Percentiles rank a stretch among this genome's conserved stretches.
Conservation (phyloP, 2,329 filamentous ascomycete species). For the Knufia fluminis region DNA sequence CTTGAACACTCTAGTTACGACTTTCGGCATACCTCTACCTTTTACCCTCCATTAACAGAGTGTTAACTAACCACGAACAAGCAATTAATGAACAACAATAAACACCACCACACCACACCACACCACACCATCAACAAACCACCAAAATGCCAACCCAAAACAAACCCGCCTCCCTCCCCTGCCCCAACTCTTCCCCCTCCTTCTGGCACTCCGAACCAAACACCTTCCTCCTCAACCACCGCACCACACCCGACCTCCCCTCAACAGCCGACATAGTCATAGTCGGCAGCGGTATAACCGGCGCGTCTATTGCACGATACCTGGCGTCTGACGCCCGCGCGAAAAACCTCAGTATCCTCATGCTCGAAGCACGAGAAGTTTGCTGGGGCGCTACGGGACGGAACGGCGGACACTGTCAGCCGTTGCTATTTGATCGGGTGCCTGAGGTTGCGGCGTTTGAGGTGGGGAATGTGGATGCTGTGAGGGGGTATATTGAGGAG, state of each 20-base stretch:
- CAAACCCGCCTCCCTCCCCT: not conserved
- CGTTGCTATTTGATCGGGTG: constrained; percentile 30
- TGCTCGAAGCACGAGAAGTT: constrained; percentile 33
- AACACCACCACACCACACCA: too few species aligned
- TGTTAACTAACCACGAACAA: too few species aligned
- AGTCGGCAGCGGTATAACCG: constrained; percentile 34
- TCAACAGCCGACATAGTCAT: constrained; percentile 27
- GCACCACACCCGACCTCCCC: constrained; percentile 18
- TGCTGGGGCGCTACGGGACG: not conserved
- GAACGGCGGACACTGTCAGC: constrained; percentile 27
- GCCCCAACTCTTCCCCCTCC: not conserved
- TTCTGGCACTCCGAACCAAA: constrained; percentile 11
- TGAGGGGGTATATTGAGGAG: constrained; percentile 15
- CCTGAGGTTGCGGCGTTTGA: constrained; percentile 20
- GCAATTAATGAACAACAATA: too few species aligned
- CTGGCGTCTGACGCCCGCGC: constrained; percentile 20
- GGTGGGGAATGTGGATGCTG: constrained; percentile 14
- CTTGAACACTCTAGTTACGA: too few species aligned
- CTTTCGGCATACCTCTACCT: too few species aligned
- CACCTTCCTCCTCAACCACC: constrained; percentile 5
- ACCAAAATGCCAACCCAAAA: not conserved
- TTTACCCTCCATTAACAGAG: too few species aligned
- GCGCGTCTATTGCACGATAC: constrained; percentile 28
- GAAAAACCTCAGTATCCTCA: constrained; percentile 25
- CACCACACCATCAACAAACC: too few species aligned